Conservation (phyloP, 2,329 filamentous ascomycete genomes). For the Monilinia vaccinii-corymbosi region DNA sequence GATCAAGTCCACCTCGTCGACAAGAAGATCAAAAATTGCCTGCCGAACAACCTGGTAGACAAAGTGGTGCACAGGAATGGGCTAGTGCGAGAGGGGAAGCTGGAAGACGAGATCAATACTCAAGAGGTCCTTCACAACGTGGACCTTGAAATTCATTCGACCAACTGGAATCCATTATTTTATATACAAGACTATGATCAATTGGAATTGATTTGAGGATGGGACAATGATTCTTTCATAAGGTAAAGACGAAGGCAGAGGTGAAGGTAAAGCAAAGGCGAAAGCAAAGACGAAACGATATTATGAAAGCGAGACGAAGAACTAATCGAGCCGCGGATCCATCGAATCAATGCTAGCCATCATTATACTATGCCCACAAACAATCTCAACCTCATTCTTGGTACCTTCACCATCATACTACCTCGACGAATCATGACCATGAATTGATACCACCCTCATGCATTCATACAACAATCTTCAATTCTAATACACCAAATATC, state of each 20-base stretch:
- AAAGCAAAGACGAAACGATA: neutral
- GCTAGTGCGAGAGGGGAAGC: conserved; percentile 39
- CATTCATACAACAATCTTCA: neutral
- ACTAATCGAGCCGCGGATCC: neutral
- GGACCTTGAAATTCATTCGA: conserved; percentile 23
- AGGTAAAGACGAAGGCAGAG: neutral
- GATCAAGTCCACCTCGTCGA: conserved; percentile 12
- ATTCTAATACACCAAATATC: neutral
- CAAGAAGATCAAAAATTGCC: conserved; percentile 51
- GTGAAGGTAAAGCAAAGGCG: neutral
- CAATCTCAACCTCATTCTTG: too few relatives aligned
- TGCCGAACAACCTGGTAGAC: conserved; percentile 47
- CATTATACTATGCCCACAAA: neutral
- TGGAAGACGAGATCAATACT: conserved; percentile 31
- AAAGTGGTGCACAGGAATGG: conserved; percentile 44
- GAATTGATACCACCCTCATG: neutral
- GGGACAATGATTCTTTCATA: neutral
- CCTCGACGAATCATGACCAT: neutral
- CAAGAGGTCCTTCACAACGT: conserved; percentile 37
- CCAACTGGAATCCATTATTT: neutral
- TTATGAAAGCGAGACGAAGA: neutral
- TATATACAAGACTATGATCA: neutral
- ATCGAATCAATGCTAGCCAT: neutral
- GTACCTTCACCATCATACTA: too few relatives aligned
- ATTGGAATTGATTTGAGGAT: neutral